These are phyloP conservation scores for Fusarium sulawesiense DNA, from an alignment of 2,329 filamentous ascomycete species.

Conservation along the genomic window DNA sequence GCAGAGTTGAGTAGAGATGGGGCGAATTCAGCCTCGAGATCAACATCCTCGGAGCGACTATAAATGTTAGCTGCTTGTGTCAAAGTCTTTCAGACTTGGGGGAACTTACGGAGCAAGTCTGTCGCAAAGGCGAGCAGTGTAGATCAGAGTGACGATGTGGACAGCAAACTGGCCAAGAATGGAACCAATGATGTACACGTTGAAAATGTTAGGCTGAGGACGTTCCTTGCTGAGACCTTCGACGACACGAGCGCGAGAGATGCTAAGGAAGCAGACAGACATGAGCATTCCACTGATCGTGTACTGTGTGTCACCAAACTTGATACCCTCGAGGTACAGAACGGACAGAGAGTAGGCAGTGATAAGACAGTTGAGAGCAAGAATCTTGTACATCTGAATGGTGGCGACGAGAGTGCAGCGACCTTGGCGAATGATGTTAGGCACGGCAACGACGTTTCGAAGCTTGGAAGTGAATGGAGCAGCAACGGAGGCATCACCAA, in stretches of 20 bases:
- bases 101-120: conserved; percentile 82
- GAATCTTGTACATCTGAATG: conserved; percentile 99
- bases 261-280: conserved; percentile 98
- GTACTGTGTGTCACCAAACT: conserved; percentile 97
- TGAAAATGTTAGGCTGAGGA: conserved; percentile 98
- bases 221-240: conserved; percentile 96
- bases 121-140: conserved; percentile 91
- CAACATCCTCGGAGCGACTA: conserved; percentile 70
- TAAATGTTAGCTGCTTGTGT: conserved; percentile 42
- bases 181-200: conserved; percentile 97
- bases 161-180: conserved; percentile 97
- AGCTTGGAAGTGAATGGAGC: conserved; percentile 98
- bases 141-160: conserved; percentile 93
- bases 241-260: conserved; percentile 96
- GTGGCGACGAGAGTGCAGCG: conserved; percentile 97
- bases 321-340: conserved; percentile 97
- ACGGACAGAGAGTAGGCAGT: conserved; percentile 97
- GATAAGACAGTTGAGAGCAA: conserved; percentile 96
- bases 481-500: conserved; percentile 96
- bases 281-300: conserved; percentile 99
- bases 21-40: conserved; percentile 93
- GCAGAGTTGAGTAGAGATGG: conserved; percentile 96
- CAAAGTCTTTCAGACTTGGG: rapidly evolving
- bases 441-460: conserved; percentile 94
- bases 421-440: conserved; percentile 98